A percentile compares a stretch with the other conserved stretches of the same genome.
Conservation (phyloP, 139 green algal genomes). For the Tetradesmus obliquus region DNA sequence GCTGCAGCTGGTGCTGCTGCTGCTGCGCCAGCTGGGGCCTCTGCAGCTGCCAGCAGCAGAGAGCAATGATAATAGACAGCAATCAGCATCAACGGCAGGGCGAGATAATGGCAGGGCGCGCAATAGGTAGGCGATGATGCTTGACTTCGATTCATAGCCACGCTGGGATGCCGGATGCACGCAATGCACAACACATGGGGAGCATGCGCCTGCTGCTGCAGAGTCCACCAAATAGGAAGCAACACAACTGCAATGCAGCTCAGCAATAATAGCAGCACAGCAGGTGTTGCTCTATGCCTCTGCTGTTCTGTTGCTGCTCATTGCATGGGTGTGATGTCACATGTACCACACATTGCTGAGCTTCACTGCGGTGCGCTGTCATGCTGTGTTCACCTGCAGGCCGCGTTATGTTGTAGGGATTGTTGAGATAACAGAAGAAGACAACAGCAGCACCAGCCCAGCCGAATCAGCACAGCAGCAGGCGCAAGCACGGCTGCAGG, state of each 20-base stretch:
- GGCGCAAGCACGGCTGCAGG: background rate
- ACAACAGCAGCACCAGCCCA: background rate
- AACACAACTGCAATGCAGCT: background rate
- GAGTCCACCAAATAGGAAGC: too few relatives aligned
- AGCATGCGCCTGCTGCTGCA: too few relatives aligned
- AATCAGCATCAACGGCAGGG: background rate
- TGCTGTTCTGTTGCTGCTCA: background rate
- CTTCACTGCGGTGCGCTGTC: background rate
- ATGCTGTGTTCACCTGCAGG: background rate
- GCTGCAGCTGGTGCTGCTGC: slow-evolving; percentile 17
- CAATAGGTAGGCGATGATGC: background rate
- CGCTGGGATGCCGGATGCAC: background rate
- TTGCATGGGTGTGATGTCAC: too few relatives aligned
- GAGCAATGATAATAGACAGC: background rate
- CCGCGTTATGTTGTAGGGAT: background rate
- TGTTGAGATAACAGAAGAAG: background rate
- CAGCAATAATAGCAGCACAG: background rate
- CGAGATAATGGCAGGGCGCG: background rate
- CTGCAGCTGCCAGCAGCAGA: background rate
- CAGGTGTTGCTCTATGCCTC: background rate
- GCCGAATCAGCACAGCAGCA: background rate
- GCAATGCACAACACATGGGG: too few relatives aligned
- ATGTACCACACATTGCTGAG: background rate
- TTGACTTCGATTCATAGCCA: background rate
- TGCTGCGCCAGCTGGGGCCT: background rate